Conservation (phyloP, 192 early-diverging fungal genomes). For the Coemansia guatemalensis region DNA sequence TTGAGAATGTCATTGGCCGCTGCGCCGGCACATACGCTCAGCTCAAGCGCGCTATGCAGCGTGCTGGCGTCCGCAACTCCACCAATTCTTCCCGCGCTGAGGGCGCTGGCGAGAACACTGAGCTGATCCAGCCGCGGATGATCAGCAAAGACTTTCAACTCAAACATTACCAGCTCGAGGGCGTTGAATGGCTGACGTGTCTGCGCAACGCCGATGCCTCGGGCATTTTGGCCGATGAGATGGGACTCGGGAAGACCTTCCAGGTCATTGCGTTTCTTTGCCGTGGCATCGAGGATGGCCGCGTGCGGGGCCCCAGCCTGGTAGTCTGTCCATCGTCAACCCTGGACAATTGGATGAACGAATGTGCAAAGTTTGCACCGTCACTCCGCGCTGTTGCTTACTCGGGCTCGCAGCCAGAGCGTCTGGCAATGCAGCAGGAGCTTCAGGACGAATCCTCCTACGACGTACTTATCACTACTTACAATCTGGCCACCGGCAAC, state of each 20-base stretch:
- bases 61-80: conserved; percentile 27
- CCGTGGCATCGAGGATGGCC: conserved; percentile 33
- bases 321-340: conserved; percentile 88
- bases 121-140: conserved; percentile 57
- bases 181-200: conserved; percentile 81
- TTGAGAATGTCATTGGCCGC: conserved; percentile 50
- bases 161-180: conserved; percentile 84
- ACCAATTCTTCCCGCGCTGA: conserved; percentile 51
- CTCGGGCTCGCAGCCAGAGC: conserved; percentile 62
- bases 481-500: conserved; percentile 70
- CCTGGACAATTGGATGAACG: conserved; percentile 88
- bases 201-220: conserved; percentile 71
- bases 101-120: conserved; percentile 28
- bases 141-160: conserved; percentile 63
- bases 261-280: conserved; percentile 84
- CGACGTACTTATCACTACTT: conserved; percentile 80
- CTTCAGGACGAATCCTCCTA: conserved; percentile 54
- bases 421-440: conserved; percentile 56
- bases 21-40: conserved; percentile 46
- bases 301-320: conserved; percentile 63
- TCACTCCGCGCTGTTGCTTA: conserved; percentile 59
- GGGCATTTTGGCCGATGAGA: conserved; percentile 77
- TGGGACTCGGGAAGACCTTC: conserved; percentile 93
- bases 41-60: conserved; percentile 35
- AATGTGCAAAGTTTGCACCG: conserved; percentile 72